Evolutionary conservation across 345 rosid genomes (phyloP).

Genomic region (Lepidium aucheri): DNA sequence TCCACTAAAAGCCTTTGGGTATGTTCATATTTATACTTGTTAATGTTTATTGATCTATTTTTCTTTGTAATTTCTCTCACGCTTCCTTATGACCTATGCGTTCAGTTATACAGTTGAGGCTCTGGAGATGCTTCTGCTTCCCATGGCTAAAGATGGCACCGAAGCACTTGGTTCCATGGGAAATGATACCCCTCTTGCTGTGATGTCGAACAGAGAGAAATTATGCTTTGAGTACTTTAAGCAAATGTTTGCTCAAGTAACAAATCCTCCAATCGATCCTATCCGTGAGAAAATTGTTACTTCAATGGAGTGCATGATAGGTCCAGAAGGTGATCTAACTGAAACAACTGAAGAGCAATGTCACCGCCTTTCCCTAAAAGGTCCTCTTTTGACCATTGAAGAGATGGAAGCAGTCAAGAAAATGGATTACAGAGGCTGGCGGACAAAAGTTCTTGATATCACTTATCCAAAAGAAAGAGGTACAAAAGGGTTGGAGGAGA

Average conservation of each 20-base stretch:
- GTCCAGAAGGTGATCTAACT: constrained; percentile 98
- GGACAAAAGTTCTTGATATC: constrained; percentile 78
- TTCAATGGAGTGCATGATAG: constrained; percentile 99
- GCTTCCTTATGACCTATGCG: neutral
- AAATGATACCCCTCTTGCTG: constrained; percentile 96
- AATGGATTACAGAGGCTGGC: constrained; percentile 92
- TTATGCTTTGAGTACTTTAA: constrained; percentile 92
- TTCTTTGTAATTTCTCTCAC: neutral
- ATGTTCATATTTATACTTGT: constrained; percentile 12
- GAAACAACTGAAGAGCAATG: constrained; percentile 98
- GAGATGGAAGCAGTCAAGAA: constrained; percentile 87
- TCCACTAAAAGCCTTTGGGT: constrained; percentile 98
- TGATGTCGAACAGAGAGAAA: constrained; percentile 90
- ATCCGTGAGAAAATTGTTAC: constrained; percentile 98
- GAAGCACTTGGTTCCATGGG: constrained; percentile 99
- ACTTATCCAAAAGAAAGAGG: constrained; percentile 75
- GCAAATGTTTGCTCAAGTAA: constrained; percentile 99
- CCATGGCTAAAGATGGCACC: constrained; percentile 94
- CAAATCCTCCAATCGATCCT: constrained; percentile 99
- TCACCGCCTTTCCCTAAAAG: constrained; percentile 85
- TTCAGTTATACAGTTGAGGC: constrained; percentile 96
- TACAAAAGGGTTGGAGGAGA: constrained; percentile 83
- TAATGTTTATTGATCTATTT: neutral
- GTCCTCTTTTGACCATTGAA: constrained; percentile 68
- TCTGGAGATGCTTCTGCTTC: constrained; percentile 95